Percentiles rank a stretch among this genome's conserved stretches.
phyloP scores from a whole-genome alignment of 2,329 filamentous ascomycete genomes.

The Amesomyces nigricolor region DNA sequence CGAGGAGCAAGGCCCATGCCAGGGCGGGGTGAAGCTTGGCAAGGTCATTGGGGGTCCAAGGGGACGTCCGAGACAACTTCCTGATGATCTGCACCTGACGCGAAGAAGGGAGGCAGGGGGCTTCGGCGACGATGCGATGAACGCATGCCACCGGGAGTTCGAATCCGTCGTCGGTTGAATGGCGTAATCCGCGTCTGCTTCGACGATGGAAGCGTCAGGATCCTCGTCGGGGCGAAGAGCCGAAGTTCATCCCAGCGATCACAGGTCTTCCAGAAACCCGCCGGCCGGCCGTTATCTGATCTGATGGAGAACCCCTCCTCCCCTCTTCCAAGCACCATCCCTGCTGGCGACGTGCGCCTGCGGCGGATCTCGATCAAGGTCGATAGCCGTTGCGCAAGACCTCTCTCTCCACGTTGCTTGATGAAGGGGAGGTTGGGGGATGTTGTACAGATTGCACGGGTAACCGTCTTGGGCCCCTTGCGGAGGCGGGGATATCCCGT shows the following conservation, averaged over 20 bases:
- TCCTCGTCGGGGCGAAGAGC: too few relatives aligned
- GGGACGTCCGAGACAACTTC: neutral
- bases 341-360: neutral
- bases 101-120: too few relatives aligned
- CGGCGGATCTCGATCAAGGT: neutral
- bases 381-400: neutral
- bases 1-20: too few relatives aligned
- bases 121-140: neutral
- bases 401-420: neutral
- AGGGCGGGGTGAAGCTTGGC: neutral
- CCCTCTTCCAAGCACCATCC: neutral
- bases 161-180: neutral
- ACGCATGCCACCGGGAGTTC: neutral
- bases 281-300: neutral
- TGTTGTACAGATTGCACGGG: neutral
- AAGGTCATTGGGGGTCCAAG: neutral
- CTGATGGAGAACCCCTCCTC: neutral
- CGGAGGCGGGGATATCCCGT: neutral
- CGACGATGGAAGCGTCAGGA: neutral
- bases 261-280: neutral
- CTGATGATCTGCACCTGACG: neutral
- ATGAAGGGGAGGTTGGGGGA: neutral
- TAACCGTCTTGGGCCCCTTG: neutral
- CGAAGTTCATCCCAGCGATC: neutral
- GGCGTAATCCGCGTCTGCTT: neutral